A percentile compares a stretch with the other conserved stretches of the same genome.
phyloP scores from a whole-genome alignment of 1,284 basidiomycete genomes.

The Caloboletus inedulis region DNA sequence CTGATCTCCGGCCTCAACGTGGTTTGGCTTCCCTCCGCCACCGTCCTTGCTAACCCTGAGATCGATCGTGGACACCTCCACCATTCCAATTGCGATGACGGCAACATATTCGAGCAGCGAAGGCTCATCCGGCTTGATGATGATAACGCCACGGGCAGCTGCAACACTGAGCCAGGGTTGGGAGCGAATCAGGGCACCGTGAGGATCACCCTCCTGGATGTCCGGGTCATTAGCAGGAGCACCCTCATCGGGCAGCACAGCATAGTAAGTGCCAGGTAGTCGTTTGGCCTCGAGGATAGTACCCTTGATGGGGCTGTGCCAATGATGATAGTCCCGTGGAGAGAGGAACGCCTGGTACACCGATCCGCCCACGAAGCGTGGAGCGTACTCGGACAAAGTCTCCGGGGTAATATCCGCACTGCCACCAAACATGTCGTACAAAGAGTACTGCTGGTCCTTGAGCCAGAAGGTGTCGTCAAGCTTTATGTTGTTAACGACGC shows the following conservation, averaged over 20 bases:
- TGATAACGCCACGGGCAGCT: constrained; percentile 15
- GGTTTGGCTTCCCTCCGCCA: no score
- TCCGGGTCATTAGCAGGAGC: neutral
- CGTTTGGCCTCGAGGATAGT: constrained; percentile 36
- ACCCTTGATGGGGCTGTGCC: constrained; percentile 52
- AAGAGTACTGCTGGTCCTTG: constrained; percentile 46
- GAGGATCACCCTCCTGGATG: constrained; percentile 10
- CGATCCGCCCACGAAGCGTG: constrained; percentile 47
- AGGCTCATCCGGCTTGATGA: constrained; percentile 45
- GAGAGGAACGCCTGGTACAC: constrained; percentile 51
- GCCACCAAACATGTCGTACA: constrained; percentile 35
- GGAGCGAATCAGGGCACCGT: constrained; percentile 41
- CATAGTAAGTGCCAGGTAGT: constrained; percentile 54
- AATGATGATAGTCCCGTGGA: constrained; percentile 50
- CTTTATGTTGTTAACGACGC: constrained; percentile 34
- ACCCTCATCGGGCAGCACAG: constrained; percentile 21
- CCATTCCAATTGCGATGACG: constrained; percentile 56
- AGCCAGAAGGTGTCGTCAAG: constrained; percentile 44
- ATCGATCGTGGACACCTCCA: constrained; percentile 54
- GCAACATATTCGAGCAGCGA: constrained; percentile 36
- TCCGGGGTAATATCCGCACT: neutral
- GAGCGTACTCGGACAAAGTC: no score
- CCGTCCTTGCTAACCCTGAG: no score
- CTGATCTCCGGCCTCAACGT: neutral
- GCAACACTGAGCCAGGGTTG: constrained; percentile 11